A percentile compares a stretch with the other conserved stretches of the same genome.
Evolutionary conservation across 192 early-diverging fungal species (phyloP).

Genomic region (Pilaira anomala): DNA sequence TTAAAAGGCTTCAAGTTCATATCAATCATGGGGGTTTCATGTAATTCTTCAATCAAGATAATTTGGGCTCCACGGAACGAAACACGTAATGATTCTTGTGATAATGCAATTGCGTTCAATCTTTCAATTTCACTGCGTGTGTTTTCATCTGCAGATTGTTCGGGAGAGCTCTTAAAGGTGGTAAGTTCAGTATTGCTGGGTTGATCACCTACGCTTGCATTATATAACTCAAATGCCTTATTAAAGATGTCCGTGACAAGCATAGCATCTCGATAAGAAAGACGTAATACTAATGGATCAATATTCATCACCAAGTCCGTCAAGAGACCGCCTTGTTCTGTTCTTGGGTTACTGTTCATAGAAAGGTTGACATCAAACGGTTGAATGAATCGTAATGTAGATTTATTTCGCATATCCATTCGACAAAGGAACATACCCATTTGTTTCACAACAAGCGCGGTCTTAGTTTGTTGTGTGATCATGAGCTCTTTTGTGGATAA

Average conservation of each 20-base stretch:
- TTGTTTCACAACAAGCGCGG: slow-evolving; percentile 72
- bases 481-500: slow-evolving; percentile 77
- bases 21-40: slow-evolving; percentile 91
- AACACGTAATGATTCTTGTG: slow-evolving; percentile 47
- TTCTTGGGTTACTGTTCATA: slow-evolving; percentile 58
- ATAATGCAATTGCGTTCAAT: slow-evolving; percentile 3
- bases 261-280: slow-evolving; percentile 85
- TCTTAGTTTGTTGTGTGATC: slow-evolving; percentile 74
- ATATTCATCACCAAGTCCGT: slow-evolving; percentile 57
- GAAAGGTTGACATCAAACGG: slow-evolving; percentile 78
- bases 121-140: background rate
- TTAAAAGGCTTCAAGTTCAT: slow-evolving; percentile 76
- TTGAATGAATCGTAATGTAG: slow-evolving; percentile 83
- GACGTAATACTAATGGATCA: slow-evolving; percentile 70
- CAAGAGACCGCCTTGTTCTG: background rate
- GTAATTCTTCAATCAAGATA: slow-evolving; percentile 91
- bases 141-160: background rate
- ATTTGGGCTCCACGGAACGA: slow-evolving; percentile 67
- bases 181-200: background rate
- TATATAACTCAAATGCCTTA: slow-evolving; percentile 60
- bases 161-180: no score
- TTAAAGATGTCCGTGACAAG: slow-evolving; percentile 83
- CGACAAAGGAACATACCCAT: slow-evolving; percentile 89
- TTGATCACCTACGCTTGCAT: background rate
- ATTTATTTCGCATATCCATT: slow-evolving; percentile 79